Evolutionary conservation across 139 green algal species (phyloP).

Genomic region (Closterium sp.): DNA sequence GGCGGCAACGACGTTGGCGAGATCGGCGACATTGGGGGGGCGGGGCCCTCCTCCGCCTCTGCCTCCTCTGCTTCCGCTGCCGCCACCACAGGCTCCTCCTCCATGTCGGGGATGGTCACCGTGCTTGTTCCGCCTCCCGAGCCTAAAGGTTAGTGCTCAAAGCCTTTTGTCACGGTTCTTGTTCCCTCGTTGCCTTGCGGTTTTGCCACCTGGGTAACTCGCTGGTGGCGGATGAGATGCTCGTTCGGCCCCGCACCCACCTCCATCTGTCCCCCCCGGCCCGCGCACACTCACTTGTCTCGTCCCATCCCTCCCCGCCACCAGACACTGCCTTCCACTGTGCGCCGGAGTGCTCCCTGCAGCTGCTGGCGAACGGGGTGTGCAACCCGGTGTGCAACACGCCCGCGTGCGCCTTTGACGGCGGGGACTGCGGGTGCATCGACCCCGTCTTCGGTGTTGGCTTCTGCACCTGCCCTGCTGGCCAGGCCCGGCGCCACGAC

Average conservation of each 20-base stretch:
- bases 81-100: background rate
- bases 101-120: background rate
- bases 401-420: conserved; percentile 23
- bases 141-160: background rate
- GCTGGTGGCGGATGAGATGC: no score
- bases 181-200: no score
- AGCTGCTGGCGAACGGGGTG: background rate
- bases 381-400: conserved; percentile 30
- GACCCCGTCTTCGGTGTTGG: conserved; percentile 8
- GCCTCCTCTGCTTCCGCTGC: background rate
- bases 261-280: background rate
- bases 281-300: no score
- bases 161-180: no score
- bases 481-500: conserved; percentile 10
- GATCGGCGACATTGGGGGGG: background rate
- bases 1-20: background rate
- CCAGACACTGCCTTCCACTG: background rate
- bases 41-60: background rate
- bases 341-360: background rate
- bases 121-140: background rate
- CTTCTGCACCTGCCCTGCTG: conserved; percentile 13
- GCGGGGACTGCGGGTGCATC: conserved; percentile 22
- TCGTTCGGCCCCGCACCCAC: background rate
- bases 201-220: no score
- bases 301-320: no score